Evolutionary conservation across 352 stramenopile species (phyloP).

Genomic region (Phytophthora megakarya): DNA sequence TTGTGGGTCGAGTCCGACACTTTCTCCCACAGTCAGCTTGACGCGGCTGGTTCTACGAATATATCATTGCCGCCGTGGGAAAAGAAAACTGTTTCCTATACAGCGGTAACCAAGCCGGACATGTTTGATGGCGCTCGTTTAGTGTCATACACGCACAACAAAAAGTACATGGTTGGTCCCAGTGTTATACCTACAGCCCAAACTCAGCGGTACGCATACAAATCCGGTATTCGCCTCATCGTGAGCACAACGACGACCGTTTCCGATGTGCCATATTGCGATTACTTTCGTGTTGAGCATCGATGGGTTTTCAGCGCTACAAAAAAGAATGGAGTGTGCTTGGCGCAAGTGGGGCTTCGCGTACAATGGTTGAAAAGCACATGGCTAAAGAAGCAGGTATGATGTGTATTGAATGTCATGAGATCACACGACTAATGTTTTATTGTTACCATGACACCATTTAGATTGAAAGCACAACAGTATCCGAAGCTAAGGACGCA

Average conservation of each 20-base stretch:
- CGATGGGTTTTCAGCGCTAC: slow-evolving; percentile 84
- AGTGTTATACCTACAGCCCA: slow-evolving; percentile 79
- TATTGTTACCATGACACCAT: slow-evolving; percentile 3
- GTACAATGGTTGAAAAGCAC: slow-evolving; percentile 85
- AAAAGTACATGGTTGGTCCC: slow-evolving; percentile 89
- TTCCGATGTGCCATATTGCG: slow-evolving; percentile 81
- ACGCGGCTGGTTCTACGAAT: slow-evolving; percentile 58
- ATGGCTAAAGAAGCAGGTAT: slow-evolving; percentile 88
- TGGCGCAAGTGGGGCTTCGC: slow-evolving; percentile 66
- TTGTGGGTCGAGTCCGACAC: slow-evolving; percentile 67
- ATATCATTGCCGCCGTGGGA: slow-evolving; percentile 62
- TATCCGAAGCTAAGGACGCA: slow-evolving; percentile 71
- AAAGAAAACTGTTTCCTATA: slow-evolving; percentile 48
- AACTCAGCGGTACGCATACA: slow-evolving; percentile 69
- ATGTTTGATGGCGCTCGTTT: slow-evolving; percentile 63
- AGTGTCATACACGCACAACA: slow-evolving; percentile 81
- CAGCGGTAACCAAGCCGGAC: slow-evolving; percentile 58
- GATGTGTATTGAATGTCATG: not conserved
- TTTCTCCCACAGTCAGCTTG: slow-evolving; percentile 57
- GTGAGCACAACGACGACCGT: slow-evolving; percentile 76
- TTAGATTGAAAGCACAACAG: slow-evolving; percentile 80
- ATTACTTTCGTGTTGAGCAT: slow-evolving; percentile 88
- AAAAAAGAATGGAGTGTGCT: slow-evolving; percentile 41
- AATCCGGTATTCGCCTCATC: slow-evolving; percentile 49
- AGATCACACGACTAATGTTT: not conserved